Conservation (phyloP, 2,329 filamentous ascomycete genomes). For the Gliomastix tumulicola region DNA sequence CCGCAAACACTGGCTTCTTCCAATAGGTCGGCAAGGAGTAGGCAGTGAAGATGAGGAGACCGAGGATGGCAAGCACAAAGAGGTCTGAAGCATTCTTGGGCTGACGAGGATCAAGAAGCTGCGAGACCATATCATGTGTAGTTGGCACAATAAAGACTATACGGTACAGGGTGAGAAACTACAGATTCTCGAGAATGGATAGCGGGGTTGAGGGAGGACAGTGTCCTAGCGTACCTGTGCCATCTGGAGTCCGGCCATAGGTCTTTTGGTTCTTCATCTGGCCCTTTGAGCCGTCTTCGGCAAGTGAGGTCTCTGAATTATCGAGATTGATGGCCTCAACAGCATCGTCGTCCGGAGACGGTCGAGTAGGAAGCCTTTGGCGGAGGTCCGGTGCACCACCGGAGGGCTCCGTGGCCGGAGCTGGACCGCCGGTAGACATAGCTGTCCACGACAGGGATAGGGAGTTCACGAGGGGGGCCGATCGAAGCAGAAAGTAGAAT, state of each 20-base stretch:
- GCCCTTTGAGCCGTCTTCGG: neutral
- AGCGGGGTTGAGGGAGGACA: neutral
- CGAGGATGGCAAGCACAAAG: slow-evolving; percentile 72
- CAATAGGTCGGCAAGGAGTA: slow-evolving; percentile 63
- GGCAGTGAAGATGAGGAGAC: slow-evolving; percentile 64
- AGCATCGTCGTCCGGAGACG: too few relatives aligned
- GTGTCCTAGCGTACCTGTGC: slow-evolving; percentile 62
- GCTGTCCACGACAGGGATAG: too few relatives aligned
- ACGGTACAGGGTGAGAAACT: slow-evolving; percentile 1
- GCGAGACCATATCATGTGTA: slow-evolving; percentile 98
- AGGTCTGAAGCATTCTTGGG: slow-evolving; percentile 91
- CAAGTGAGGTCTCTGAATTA: slow-evolving; percentile 4
- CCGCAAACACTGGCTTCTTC: slow-evolving; percentile 72
- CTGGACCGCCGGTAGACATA: neutral
- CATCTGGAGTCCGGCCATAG: slow-evolving; percentile 84
- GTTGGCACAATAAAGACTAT: slow-evolving; percentile 91
- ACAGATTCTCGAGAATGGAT: neutral
- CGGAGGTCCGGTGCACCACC: too few relatives aligned
- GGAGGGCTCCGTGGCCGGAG: too few relatives aligned
- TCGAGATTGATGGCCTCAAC: too few relatives aligned
- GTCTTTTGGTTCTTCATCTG: slow-evolving; percentile 56
- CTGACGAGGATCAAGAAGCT: slow-evolving; percentile 87
- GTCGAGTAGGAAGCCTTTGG: too few relatives aligned
- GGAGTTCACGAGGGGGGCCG: too few relatives aligned
- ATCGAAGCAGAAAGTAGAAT: too few relatives aligned